Conservation (phyloP, 1,284 basidiomycete genomes). For the Stygiomarasmius scandens region DNA sequence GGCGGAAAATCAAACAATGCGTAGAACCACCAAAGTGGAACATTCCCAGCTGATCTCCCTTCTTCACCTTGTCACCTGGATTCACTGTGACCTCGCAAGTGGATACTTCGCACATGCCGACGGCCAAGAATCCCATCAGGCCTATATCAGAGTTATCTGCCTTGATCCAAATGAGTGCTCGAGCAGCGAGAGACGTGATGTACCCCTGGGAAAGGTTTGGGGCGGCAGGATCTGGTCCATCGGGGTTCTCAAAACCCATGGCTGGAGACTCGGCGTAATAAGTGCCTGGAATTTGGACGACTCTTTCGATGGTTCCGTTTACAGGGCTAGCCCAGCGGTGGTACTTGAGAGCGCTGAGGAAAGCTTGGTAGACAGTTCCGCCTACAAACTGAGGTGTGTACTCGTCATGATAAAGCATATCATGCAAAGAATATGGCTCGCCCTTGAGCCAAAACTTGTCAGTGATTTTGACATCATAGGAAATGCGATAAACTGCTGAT, state of each 20-base stretch:
- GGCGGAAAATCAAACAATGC: constrained; percentile 13
- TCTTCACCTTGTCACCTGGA: constrained; percentile 21
- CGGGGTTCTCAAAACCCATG: constrained; percentile 13
- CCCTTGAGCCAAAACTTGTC: constrained; percentile 31
- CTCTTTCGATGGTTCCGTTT: constrained; percentile 46
- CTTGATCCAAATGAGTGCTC: constrained; percentile 43
- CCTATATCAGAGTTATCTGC: constrained; percentile 40
- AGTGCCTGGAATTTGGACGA: constrained; percentile 47
- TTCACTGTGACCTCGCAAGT: constrained; percentile 34
- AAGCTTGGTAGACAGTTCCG: constrained; percentile 58
- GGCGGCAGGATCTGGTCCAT: constrained; percentile 21
- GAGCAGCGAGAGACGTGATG: constrained; percentile 30
- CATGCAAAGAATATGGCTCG: constrained; percentile 36
- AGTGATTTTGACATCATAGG: constrained; percentile 27
- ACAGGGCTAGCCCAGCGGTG: constrained; percentile 62
- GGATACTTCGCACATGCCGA: constrained; percentile 49
- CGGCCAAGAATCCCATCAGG: constrained; percentile 38
- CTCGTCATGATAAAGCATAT: constrained; percentile 28
- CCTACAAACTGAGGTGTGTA: constrained; percentile 39
- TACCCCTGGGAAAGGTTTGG: constrained; percentile 30
- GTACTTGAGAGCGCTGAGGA: constrained; percentile 49
- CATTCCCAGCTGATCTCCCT: constrained; percentile 25
- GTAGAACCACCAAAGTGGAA: constrained; percentile 29
- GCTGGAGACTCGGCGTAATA: constrained; percentile 44
- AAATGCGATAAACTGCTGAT: constrained; percentile 37